Conservation (phyloP, 202 grass and related monocot species). For the Carex arenaria region DNA sequence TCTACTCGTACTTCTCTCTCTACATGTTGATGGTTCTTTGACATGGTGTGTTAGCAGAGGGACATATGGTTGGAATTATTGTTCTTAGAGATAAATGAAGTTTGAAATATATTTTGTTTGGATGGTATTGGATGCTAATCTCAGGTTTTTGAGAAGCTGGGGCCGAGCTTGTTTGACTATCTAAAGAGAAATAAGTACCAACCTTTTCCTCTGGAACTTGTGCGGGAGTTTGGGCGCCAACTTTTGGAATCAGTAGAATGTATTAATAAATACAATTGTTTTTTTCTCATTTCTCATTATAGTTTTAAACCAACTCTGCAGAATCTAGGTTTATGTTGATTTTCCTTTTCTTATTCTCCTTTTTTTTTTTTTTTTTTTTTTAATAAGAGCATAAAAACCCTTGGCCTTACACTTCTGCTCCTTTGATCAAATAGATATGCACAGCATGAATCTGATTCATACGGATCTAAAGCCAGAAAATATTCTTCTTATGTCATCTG, state of each 20-base stretch:
- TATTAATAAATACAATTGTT: slow-evolving; percentile 40
- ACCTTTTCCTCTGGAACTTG: slow-evolving; percentile 99
- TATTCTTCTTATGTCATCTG: slow-evolving; percentile 84
- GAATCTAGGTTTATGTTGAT: slow-evolving; percentile 8
- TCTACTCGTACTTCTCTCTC: slow-evolving; percentile 22
- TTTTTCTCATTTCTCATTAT: slow-evolving; percentile 38
- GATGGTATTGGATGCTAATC: slow-evolving; percentile 80
- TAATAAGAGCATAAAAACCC: slow-evolving; percentile 9
- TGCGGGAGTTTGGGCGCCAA: slow-evolving; percentile 96
- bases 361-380: neutral
- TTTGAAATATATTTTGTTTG: slow-evolving; percentile 57
- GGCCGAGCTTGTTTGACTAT: slow-evolving; percentile 98
- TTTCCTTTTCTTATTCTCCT: slow-evolving; percentile 15
- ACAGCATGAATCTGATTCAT: slow-evolving; percentile 85
- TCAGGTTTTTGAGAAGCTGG: slow-evolving; percentile 99
- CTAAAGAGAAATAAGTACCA: slow-evolving; percentile 99
- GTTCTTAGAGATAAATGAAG: slow-evolving; percentile 36
- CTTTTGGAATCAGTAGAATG: slow-evolving; percentile 99
- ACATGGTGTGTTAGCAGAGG: slow-evolving; percentile 19
- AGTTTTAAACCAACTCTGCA: neutral
- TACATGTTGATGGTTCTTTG: slow-evolving; percentile 50
- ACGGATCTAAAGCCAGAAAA: slow-evolving; percentile 99
- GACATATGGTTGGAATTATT: slow-evolving; percentile 20
- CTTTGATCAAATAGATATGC: slow-evolving; percentile 75
- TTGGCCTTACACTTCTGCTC: slow-evolving; percentile 45